phyloP scores from a whole-genome alignment of 352 stramenopile species.

The Pilasporangium apinafurcum region DNA sequence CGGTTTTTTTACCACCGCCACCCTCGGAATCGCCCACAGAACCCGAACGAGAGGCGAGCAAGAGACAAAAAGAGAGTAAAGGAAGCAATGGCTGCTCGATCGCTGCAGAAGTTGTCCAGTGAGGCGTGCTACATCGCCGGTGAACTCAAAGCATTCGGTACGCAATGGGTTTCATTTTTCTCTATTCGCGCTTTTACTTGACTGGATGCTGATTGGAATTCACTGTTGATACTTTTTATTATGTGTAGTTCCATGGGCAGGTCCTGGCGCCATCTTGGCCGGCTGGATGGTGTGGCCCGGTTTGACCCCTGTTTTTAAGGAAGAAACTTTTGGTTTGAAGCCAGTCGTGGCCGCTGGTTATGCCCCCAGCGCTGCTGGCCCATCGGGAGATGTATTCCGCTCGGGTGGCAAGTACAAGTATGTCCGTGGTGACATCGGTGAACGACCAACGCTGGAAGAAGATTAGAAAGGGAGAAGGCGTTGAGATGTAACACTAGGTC shows the following conservation, averaged over 20 bases:
- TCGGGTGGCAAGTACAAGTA: conserved; percentile 77
- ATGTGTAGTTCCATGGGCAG: conserved; percentile 38
- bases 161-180: conserved; percentile 1
- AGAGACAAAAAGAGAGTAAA: conserved; percentile 7
- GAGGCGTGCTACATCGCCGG: conserved; percentile 43
- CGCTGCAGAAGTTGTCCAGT: conserved; percentile 27
- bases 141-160: conserved; percentile 44
- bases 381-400: too few species aligned
- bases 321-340: conserved; percentile 62
- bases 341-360: conserved; percentile 11
- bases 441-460: conserved; percentile 65
- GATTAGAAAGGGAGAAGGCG: conserved; percentile 23
- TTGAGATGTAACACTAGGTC: too few species aligned
- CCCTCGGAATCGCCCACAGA: conserved; percentile 4
- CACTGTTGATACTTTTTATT: neutral
- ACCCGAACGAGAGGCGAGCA: conserved; percentile 1
- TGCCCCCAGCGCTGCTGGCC: conserved; percentile 7
- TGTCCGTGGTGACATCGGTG: conserved; percentile 61
- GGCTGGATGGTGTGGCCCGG: conserved; percentile 71
- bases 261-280: conserved; percentile 34
- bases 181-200: neutral
- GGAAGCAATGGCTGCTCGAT: conserved; percentile 20
- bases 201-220: neutral
- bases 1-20: neutral
- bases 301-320: conserved; percentile 66